These are phyloP conservation scores for Fusarium sp. DNA, from an alignment of 2,329 filamentous ascomycete genomes.

Conservation along the genomic window DNA sequence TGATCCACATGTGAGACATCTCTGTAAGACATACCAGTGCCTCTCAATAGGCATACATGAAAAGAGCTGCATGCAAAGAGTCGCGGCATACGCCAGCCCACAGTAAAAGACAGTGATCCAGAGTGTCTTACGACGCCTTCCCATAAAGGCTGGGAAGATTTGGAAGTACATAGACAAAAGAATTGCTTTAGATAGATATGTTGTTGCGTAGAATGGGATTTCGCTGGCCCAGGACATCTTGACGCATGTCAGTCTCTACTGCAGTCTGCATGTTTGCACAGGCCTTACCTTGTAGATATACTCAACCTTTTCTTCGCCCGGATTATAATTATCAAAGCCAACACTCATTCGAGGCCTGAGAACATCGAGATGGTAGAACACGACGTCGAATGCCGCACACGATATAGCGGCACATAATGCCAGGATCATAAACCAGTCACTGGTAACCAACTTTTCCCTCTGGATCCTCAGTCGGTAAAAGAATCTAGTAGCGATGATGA, in stretches of 20 bases:
- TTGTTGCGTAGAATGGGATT: conserved; percentile 25
- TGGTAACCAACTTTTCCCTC: not conserved
- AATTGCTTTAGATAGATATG: conserved; percentile 25
- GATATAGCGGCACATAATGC: conserved; percentile 15
- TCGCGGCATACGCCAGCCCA: conserved; percentile 2
- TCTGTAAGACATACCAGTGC: conserved; percentile 10
- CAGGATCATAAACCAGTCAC: conserved; percentile 24
- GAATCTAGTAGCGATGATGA: conserved; percentile 9
- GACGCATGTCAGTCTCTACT: not conserved
- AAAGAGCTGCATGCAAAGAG: conserved; percentile 19
- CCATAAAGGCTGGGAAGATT: conserved; percentile 24
- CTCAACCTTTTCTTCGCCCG: conserved; percentile 8
- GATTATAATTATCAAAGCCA: conserved; percentile 17
- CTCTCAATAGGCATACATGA: conserved; percentile 29
- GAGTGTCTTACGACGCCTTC: conserved; percentile 11
- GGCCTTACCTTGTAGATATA: conserved; percentile 24
- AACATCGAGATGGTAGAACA: conserved; percentile 11
- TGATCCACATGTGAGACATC: not conserved
- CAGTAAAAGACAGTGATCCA: conserved; percentile 16
- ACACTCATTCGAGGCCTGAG: conserved; percentile 22
- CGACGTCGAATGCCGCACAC: conserved; percentile 12
- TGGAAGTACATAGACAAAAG: conserved; percentile 21
- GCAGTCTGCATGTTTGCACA: rapidly evolving
- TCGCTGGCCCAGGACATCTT: conserved; percentile 33
- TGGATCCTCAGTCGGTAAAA: conserved; percentile 21